Conservation (phyloP, 2,329 filamentous ascomycete species). For the Ceratocystis eucalypticola region DNA sequence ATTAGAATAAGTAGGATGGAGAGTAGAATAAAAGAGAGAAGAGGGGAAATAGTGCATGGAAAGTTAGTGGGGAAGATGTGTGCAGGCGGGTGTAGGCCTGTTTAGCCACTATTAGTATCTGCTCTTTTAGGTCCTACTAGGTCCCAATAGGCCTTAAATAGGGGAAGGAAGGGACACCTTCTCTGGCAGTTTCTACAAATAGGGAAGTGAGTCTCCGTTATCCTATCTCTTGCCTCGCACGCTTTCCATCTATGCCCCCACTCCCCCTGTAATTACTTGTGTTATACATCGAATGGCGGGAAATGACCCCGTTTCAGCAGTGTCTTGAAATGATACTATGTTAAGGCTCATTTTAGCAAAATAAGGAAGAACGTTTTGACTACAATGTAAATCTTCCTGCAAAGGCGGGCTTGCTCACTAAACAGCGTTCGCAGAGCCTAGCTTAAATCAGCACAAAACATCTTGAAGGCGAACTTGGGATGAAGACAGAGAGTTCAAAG, state of each 20-base stretch:
- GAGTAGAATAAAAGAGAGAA: not conserved
- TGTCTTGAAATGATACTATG: constrained; percentile 6
- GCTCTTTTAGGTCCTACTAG: not conserved
- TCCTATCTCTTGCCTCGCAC: too few relatives aligned
- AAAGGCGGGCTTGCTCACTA: not conserved
- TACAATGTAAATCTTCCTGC: not conserved
- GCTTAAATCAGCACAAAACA: not conserved
- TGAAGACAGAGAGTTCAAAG: not conserved
- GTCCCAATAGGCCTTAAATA: not conserved
- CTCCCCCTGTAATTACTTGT: not conserved
- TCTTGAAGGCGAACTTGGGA: not conserved
- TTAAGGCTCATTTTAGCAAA: constrained; percentile 4
- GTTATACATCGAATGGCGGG: not conserved
- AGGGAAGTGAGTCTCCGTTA: not conserved
- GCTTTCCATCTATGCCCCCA: too few relatives aligned
- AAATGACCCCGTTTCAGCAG: constrained; percentile 8
- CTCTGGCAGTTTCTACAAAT: not conserved
- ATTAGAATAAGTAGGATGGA: not conserved
- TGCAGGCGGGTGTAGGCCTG: not conserved
- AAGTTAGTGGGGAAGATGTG: too few relatives aligned
- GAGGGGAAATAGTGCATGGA: not conserved
- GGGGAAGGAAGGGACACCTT: not conserved
- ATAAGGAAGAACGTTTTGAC: not conserved
- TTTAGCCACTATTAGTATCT: not conserved
- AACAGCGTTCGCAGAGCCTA: not conserved